phyloP scores from a whole-genome alignment of 2,329 filamentous ascomycete genomes.

The Diaporthe nobilis region DNA sequence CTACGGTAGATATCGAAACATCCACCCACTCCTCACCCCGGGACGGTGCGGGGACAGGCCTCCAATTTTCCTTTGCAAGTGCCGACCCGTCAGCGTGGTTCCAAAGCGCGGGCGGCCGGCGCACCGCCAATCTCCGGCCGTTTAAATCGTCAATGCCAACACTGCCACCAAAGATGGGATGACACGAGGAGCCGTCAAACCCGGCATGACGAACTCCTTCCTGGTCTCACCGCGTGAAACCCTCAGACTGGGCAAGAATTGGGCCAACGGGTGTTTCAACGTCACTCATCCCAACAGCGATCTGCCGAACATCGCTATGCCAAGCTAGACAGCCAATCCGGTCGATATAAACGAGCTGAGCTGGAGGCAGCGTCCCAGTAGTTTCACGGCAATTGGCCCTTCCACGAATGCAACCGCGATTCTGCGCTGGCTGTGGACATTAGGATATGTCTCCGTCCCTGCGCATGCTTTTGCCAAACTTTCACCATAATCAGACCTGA shows the following conservation, averaged over 20 bases:
- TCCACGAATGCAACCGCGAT: neutral
- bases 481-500: neutral
- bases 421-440: slow-evolving; percentile 4
- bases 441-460: neutral
- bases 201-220: neutral
- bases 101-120: slow-evolving; percentile 16
- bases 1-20: neutral
- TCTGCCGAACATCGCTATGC: slow-evolving; percentile 16
- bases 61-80: slow-evolving; percentile 23
- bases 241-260: neutral
- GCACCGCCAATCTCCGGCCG: slow-evolving; percentile 13
- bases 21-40: neutral
- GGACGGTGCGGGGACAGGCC: slow-evolving; percentile 15
- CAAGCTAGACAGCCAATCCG: slow-evolving; percentile 17
- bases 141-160: slow-evolving; percentile 10
- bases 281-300: slow-evolving; percentile 15
- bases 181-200: neutral
- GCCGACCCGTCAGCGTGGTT: slow-evolving; percentile 33
- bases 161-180: slow-evolving; percentile 12
- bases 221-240: slow-evolving; percentile 25
- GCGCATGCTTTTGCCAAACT: neutral
- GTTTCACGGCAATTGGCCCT: slow-evolving; percentile 3
- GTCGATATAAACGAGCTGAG: slow-evolving; percentile 7
- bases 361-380: neutral
- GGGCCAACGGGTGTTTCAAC: slow-evolving; percentile 7